Evolutionary conservation across 305 asterid species (phyloP).

Genomic region (Fraxinus floribunda): DNA sequence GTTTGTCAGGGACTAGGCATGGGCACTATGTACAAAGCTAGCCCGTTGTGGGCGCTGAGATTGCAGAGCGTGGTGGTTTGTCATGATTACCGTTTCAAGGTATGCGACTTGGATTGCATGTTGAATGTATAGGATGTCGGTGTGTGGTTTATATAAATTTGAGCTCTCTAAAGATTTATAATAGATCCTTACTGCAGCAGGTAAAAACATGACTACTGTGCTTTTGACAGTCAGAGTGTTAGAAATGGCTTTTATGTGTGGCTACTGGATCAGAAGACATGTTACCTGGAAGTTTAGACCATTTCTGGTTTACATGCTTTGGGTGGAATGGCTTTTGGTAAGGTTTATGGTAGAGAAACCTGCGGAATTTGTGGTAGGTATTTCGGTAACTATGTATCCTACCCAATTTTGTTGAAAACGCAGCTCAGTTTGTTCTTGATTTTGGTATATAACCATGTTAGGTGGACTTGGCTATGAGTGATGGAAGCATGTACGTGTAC

Average conservation of each 20-base stretch:
- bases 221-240: background rate
- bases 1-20: background rate
- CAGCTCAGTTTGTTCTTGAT: background rate
- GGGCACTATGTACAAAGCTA: background rate
- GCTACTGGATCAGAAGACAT: background rate
- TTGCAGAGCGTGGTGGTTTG: background rate
- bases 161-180: background rate
- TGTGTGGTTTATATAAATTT: background rate
- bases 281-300: background rate
- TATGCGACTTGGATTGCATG: background rate
- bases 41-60: background rate
- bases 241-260: background rate
- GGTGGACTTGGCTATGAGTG: background rate
- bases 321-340: background rate
- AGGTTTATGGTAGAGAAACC: background rate
- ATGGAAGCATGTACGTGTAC: background rate
- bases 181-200: background rate
- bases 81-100: background rate
- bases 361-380: background rate
- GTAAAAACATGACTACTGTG: background rate
- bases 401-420: background rate
- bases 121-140: background rate
- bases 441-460: background rate
- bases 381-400: background rate
- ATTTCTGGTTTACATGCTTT: background rate